These are phyloP conservation scores for Nakazawaea holstii DNA, from an alignment of 805 yeast species.

Conservation along the genomic window DNA sequence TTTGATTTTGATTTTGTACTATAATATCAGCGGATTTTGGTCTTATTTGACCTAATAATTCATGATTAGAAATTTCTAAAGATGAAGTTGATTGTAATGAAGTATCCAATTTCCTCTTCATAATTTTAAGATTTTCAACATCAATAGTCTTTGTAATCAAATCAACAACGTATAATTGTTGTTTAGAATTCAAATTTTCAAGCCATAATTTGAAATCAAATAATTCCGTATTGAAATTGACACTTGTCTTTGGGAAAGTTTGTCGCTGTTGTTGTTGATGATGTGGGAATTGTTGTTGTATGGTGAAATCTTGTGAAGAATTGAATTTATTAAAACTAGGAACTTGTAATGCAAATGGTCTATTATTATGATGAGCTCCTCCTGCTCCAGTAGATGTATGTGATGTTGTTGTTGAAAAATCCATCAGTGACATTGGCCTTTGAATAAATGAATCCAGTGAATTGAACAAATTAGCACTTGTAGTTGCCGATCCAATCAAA, in stretches of 20 bases:
- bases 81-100: neutral
- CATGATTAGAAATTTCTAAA: constrained; percentile 4
- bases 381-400: no score
- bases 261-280: neutral
- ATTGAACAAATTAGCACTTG: neutral
- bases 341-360: neutral
- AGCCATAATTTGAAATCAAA: constrained; percentile 11
- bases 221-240: constrained; percentile 8
- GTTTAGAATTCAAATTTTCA: constrained; percentile 10
- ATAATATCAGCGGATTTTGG: constrained; percentile 40
- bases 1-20: constrained; percentile 4
- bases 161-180: constrained; percentile 12
- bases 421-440: constrained; percentile 10
- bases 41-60: constrained; percentile 17
- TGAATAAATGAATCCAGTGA: neutral
- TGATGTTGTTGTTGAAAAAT: constrained; percentile 3
- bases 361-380: neutral
- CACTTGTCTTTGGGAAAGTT: neutral
- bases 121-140: constrained; percentile 7
- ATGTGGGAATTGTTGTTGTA: neutral
- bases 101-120: constrained; percentile 9
- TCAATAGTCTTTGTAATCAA: constrained; percentile 9
- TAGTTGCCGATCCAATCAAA: neutral
- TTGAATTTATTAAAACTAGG: neutral
- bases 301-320: neutral